Evolutionary conservation across 805 yeast species (phyloP).

Genomic region (Metschnikowia shivogae): DNA sequence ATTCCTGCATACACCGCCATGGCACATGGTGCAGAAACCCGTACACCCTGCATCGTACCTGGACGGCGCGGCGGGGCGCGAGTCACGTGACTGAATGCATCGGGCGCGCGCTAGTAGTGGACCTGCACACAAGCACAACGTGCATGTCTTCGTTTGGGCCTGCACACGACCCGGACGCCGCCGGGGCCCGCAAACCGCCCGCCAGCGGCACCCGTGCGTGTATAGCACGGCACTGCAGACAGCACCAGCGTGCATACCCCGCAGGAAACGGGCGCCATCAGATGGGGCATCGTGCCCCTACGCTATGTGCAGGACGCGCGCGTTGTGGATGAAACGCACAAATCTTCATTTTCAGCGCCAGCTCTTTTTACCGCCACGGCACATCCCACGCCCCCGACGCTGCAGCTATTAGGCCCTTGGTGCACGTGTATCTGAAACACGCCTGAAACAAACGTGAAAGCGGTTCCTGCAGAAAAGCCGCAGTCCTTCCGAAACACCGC

Average conservation of each 20-base stretch:
- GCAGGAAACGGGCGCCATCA: not conserved
- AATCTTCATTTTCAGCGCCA: constrained; percentile 1
- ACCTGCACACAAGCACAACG: too few species aligned
- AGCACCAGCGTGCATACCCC: not conserved
- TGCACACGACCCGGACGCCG: too few species aligned
- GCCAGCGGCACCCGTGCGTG: too few species aligned
- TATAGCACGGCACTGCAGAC: not conserved
- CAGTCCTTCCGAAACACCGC: too few species aligned
- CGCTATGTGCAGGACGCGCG: constrained; percentile 2
- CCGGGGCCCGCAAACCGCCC: too few species aligned
- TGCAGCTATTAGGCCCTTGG: not conserved
- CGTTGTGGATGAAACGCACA: not conserved
- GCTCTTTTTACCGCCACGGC: constrained; percentile 5
- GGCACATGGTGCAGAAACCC: too few species aligned
- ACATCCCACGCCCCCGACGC: not conserved
- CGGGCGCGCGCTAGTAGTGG: too few species aligned
- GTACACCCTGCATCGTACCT: too few species aligned
- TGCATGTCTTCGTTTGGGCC: too few species aligned
- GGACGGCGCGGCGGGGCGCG: too few species aligned
- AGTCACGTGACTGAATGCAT: too few species aligned
- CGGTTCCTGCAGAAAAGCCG: not conserved
- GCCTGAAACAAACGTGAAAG: not conserved
- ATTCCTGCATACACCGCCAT: too few species aligned
- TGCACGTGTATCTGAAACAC: not conserved
- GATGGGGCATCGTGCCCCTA: not conserved